Base-by-base conservation (phyloP, 371 early-diverging fungal genomes). In the Rhizopus stolonifer region DNA sequence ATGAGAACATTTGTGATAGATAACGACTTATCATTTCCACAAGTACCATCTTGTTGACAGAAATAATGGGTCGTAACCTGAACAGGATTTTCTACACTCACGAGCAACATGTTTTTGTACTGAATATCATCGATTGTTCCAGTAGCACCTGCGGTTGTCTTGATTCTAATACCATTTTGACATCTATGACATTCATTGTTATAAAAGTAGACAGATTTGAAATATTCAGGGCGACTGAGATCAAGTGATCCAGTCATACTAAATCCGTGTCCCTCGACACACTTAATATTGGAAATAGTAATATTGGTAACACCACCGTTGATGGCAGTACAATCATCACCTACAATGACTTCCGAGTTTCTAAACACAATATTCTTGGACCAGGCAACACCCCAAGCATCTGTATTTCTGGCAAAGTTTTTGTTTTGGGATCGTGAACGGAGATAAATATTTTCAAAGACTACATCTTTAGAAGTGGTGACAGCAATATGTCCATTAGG, bases 131-230 rank as follows among this genome's bases (percentile, higher is more conserved):
- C 46, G 19, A 66, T 59, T 26, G 52, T 33, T 34, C 60, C 64
- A 26, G 58, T 50, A n/a, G 59, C 64, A 25, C 64, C 64, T 3
- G 64, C 53, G 64, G 64, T 64, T 10, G 67, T 67, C 65, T 70
- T 70, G 60, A 70, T 67, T 50, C 69, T 55, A 22, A 70, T 51
- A 59, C 71, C 71, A 32, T 67, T 70, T 50, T 67, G 67, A 42
- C 71, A 70, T 33, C 67, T 52, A 26, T 47, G 58, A 50, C 71
- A 70, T 4, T 38, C 46, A 38, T 56, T 61, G 34, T 58, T 31
- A 4, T 54, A 39, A 11, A 70, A 46, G 26, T 34, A 55, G 13
- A 70, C 49, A 38, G 45, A 53, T 10, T 49, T 46, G 23, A 70
- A 64, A 6, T 33, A 49, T 10, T 61, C 67, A 15, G 65, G 61